Evolutionary conservation across 371 early-diverging fungal species (phyloP).

Genomic region (Mortierella sp.): DNA sequence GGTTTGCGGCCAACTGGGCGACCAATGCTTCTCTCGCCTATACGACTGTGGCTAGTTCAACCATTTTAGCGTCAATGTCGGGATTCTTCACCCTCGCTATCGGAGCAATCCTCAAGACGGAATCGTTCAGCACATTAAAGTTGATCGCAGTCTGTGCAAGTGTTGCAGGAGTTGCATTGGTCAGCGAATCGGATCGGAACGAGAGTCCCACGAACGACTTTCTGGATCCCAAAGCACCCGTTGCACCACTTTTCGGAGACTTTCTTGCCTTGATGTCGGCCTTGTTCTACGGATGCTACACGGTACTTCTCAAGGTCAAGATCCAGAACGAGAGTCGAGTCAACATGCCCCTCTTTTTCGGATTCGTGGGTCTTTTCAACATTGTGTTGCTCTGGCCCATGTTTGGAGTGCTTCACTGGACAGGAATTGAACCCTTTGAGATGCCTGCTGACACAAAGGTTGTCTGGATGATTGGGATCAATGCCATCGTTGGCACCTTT

Average conservation of each 20-base stretch:
- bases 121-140: constrained; percentile 69
- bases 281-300: constrained; percentile 86
- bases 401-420: constrained; percentile 72
- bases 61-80: constrained; percentile 84
- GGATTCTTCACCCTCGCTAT: constrained; percentile 85
- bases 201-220: constrained; percentile 16
- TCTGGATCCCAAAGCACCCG: constrained; percentile 28
- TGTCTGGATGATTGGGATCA: constrained; percentile 75
- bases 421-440: constrained; percentile 78
- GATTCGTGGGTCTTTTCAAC: constrained; percentile 87
- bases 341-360: constrained; percentile 86
- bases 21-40: constrained; percentile 85
- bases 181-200: constrained; percentile 52
- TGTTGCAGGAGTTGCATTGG: constrained; percentile 59
- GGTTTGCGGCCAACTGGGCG: constrained; percentile 87
- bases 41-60: constrained; percentile 85
- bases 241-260: constrained; percentile 74
- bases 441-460: constrained; percentile 68
- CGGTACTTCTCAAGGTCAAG: constrained; percentile 77
- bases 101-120: constrained; percentile 76
- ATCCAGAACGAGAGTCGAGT: constrained; percentile 81
- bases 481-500: constrained; percentile 88
- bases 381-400: constrained; percentile 79
- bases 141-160: constrained; percentile 69
- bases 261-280: constrained; percentile 80